Evolutionary conservation across 1,139 yeast species (phyloP), one percentile per base, ranked within the genome.

Genomic region (Wickerhamiella infanticola): DNA sequence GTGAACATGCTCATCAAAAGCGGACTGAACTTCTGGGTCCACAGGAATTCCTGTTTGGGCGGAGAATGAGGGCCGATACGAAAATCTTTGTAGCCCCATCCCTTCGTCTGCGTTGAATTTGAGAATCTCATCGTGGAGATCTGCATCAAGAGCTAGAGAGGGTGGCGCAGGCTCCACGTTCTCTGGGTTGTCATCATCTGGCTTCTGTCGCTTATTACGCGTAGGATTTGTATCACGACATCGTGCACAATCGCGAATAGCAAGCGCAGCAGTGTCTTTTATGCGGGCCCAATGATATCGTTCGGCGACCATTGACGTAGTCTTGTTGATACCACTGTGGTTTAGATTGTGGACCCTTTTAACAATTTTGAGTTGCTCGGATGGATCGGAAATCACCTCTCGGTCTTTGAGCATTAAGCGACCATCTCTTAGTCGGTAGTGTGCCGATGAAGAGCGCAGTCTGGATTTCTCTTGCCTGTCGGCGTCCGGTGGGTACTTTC

Each of bases 271-370:
- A 0, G 95, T 85, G 51, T 78, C 86, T 62, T 90, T 88, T 51
- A 90, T 82, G 44, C 94, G 74, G 1, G 86, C 75, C 96, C 97
- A 90, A 60, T 85, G 94, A 56, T 81, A 90, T 53, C 75, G 74
- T 52, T 82, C 93, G 0, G 93, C 74, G 24, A 90, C 76, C 36
- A 73, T 66, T 0, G 90, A 68, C 0, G 96, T 86, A 1, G 94
- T 80, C 56, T 80, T 82, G 63, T 90, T 90, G 50, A 90, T 85
- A n/a, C 97, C 97, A 4, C 81, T 81, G 59, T 86, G 96, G 47
- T 73, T 73, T 18, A 74, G 66, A 52, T 72, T 59, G 60, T 88
- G 97, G 13, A 75, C 63, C 43, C 77, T 80, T n/a, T 76, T 70
- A 41, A 90, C 84, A 35, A 88, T 78, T 51, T 76, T 79, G 43